Evolutionary conservation across 345 rosid genomes (phyloP).

Genomic region (Corymbia maculata): DNA sequence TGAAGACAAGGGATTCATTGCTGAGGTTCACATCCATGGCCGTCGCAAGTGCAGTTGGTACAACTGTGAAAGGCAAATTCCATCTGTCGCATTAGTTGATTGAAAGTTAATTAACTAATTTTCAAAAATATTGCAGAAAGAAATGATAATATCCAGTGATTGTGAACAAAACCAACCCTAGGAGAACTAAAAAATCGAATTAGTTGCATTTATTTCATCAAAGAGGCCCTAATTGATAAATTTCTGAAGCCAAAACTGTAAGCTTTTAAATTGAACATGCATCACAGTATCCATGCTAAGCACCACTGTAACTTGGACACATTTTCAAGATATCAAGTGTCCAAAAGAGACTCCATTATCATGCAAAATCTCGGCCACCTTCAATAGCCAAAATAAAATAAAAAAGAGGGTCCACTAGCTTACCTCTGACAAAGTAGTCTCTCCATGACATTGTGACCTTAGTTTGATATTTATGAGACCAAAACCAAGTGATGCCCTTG

Average conservation of each 20-base stretch:
- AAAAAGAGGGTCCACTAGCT: neutral
- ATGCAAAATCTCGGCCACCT: neutral
- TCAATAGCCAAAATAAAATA: neutral
- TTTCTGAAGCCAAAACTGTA: neutral
- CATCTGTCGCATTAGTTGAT: slow-evolving; percentile 78
- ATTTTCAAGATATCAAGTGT: neutral
- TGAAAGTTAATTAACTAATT: slow-evolving; percentile 32
- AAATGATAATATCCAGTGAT: neutral
- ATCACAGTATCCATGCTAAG: neutral
- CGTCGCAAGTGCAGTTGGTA: slow-evolving; percentile 96
- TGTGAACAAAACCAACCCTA: neutral
- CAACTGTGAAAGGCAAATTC: slow-evolving; percentile 94
- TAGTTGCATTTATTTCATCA: neutral
- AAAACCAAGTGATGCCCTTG: slow-evolving; percentile 65
- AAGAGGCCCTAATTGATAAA: neutral
- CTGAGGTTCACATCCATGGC: slow-evolving; percentile 96
- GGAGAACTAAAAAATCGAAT: neutral
- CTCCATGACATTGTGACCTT: slow-evolving; percentile 62
- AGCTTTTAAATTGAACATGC: neutral
- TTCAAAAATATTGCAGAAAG: neutral
- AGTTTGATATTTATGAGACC: slow-evolving; percentile 72
- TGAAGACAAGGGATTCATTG: slow-evolving; percentile 94
- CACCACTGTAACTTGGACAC: neutral
- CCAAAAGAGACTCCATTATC: neutral
- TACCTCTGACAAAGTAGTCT: slow-evolving; percentile 87